Conservation (phyloP, 495 filamentous ascomycete genomes). For the Platismatia glauca region DNA sequence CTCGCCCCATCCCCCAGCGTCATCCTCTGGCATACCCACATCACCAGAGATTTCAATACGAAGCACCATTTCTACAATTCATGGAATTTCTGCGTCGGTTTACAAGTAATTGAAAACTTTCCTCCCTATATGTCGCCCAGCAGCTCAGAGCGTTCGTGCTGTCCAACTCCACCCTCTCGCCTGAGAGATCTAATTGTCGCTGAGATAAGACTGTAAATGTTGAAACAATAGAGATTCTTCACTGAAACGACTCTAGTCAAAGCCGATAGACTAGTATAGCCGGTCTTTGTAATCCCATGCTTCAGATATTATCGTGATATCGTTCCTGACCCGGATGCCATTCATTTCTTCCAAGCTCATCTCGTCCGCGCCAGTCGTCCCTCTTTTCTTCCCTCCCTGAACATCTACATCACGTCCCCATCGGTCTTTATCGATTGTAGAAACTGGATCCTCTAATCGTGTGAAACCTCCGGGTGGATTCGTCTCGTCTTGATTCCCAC, state of each 20-base stretch:
- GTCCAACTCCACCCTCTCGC: background rate
- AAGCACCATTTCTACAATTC: too few relatives aligned
- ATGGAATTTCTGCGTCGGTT: too few relatives aligned
- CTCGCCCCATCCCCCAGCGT: too few relatives aligned
- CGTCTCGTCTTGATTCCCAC: constrained; percentile 4
- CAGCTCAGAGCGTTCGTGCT: background rate
- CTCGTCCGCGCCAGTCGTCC: background rate
- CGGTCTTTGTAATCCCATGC: constrained; percentile 17
- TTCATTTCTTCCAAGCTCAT: constrained; percentile 7
- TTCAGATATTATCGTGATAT: constrained; percentile 12
- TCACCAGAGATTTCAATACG: too few relatives aligned
- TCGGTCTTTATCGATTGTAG: background rate
- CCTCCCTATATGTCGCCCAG: background rate
- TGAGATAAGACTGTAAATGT: background rate
- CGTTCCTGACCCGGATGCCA: constrained; percentile 13
- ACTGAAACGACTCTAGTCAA: background rate
- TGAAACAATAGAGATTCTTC: background rate
- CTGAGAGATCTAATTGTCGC: background rate
- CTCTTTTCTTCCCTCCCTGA: constrained; percentile 1
- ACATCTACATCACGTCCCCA: constrained; percentile 12
- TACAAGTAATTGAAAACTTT: too few relatives aligned
- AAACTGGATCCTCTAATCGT: constrained; percentile 4
- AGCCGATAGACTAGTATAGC: constrained; percentile 6
- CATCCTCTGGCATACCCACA: too few relatives aligned
- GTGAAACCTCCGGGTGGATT: constrained; percentile 6